These are phyloP conservation scores for Microcera coccophila DNA, from an alignment of 2,329 filamentous ascomycete genomes.

Conservation along the genomic window DNA sequence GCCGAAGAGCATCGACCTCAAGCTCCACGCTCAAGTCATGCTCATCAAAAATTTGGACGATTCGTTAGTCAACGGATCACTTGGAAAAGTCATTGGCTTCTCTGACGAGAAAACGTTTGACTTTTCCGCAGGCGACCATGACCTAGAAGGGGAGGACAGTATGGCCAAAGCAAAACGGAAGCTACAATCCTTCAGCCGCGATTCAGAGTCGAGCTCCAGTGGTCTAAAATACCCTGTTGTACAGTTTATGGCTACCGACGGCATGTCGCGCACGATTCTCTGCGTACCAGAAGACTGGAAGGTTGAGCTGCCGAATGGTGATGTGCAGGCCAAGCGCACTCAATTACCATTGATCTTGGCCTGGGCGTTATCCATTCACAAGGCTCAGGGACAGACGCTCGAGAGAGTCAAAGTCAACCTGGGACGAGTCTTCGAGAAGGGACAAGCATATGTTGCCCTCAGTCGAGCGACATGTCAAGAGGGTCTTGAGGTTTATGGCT, in stretches of 20 bases:
- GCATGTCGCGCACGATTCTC: conserved; percentile 60
- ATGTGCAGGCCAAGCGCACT: conserved; percentile 81
- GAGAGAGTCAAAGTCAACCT: conserved; percentile 94
- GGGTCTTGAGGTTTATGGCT: conserved; percentile 82
- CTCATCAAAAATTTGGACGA: conserved; percentile 99
- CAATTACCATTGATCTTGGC: conserved; percentile 88
- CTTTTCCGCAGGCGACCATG: conserved; percentile 42
- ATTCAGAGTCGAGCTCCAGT: conserved; percentile 42
- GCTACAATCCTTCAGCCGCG: conserved; percentile 48
- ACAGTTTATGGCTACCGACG: conserved; percentile 73
- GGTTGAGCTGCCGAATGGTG: conserved; percentile 90
- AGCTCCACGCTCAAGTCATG: conserved; percentile 95
- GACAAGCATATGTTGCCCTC: conserved; percentile 93
- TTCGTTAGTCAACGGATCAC: conserved; percentile 84
- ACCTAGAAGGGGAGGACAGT: conserved; percentile 37
- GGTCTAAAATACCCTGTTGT: conserved; percentile 73
- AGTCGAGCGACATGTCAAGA: conserved; percentile 86
- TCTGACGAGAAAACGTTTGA: conserved; percentile 39
- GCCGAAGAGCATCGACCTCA: conserved; percentile 72
- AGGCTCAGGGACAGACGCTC: conserved; percentile 91
- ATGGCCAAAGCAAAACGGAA: conserved; percentile 53
- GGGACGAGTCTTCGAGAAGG: conserved; percentile 90
- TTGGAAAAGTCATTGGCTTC: conserved; percentile 68
- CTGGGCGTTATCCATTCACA: conserved; percentile 97
- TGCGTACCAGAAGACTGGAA: conserved; percentile 92